A percentile compares a stretch with the other conserved stretches of the same genome.
Evolutionary conservation across 2,329 filamentous ascomycete genomes (phyloP).

Genomic region (Alternaria panax): DNA sequence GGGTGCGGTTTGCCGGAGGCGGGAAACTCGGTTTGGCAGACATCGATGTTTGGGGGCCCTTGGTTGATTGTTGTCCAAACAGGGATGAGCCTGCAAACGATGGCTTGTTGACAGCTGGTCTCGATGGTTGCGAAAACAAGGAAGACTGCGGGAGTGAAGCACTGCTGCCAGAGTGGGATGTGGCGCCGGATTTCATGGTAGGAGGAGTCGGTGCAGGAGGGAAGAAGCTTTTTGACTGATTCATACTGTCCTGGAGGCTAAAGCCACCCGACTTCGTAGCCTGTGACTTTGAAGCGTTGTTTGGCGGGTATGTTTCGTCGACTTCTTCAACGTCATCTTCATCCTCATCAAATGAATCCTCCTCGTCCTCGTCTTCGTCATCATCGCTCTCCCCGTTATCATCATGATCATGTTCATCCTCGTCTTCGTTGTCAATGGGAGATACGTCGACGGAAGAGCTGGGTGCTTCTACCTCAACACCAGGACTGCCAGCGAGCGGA

Average conservation of each 20-base stretch:
- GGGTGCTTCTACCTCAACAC: constrained; percentile 52
- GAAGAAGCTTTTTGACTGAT: constrained; percentile 33
- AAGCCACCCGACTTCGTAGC: constrained; percentile 19
- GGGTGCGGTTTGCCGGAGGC: constrained; percentile 54
- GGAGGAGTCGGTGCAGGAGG: constrained; percentile 46
- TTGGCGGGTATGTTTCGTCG: constrained; percentile 49
- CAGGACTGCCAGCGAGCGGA: constrained; percentile 58
- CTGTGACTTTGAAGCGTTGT: constrained; percentile 25
- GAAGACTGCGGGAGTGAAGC: constrained; percentile 29
- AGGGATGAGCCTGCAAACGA: constrained; percentile 20
- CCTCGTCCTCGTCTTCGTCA: constrained; percentile 46
- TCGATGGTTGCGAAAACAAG: constrained; percentile 25
- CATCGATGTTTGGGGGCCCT: constrained; percentile 18
- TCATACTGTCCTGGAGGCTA: constrained; percentile 32
- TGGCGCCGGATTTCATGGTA: constrained; percentile 31
- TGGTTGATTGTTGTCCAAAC: constrained; percentile 28
- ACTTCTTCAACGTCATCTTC: constrained; percentile 52
- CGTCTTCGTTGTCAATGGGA: constrained; percentile 38
- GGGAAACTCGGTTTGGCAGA: constrained; percentile 58
- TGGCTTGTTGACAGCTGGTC: constrained; percentile 14
- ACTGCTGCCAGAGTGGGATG: constrained; percentile 32
- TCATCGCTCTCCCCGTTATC: constrained; percentile 53
- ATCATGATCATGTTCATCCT: constrained; percentile 38
- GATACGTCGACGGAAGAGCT: constrained; percentile 45
- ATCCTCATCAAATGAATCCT: constrained; percentile 52